Conservation (phyloP, 2,329 filamentous ascomycete species). For the Cryphonectria radicalis region DNA sequence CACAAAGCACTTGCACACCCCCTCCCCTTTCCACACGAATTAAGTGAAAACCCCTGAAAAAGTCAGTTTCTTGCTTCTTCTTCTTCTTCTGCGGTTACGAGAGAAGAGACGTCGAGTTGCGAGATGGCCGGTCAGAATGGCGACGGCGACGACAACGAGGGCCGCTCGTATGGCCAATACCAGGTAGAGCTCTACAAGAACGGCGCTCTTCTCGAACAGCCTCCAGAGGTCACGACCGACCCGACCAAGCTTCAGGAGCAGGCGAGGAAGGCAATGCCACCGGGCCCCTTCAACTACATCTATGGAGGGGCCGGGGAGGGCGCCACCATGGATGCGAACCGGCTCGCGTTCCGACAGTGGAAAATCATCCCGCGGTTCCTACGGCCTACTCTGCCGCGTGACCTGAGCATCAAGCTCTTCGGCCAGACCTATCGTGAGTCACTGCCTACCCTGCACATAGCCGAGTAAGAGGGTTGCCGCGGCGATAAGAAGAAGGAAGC, state of each 20-base stretch:
- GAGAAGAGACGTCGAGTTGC: background rate
- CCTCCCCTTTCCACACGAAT: background rate
- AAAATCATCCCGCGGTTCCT: conserved; percentile 59
- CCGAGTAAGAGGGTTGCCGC: background rate
- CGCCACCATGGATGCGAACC: conserved; percentile 64
- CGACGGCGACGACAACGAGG: conserved; percentile 17
- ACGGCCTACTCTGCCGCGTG: conserved; percentile 46
- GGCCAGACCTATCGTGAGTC: conserved; percentile 49
- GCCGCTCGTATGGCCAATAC: conserved; percentile 35
- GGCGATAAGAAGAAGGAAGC: background rate
- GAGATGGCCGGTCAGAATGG: conserved; percentile 23
- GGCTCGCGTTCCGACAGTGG: conserved; percentile 58
- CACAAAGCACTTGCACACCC: background rate
- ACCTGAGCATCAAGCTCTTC: conserved; percentile 58
- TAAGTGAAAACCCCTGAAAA: no score
- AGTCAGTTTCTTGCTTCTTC: no score
- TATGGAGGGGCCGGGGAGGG: conserved; percentile 65
- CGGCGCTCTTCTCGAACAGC: conserved; percentile 52
- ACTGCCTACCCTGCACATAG: background rate
- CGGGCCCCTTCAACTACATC: conserved; percentile 62
- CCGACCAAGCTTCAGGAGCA: conserved; percentile 60
- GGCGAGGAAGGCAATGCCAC: conserved; percentile 52
- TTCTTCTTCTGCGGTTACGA: background rate
- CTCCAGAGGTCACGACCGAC: conserved; percentile 61
- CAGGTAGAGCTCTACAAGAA: conserved; percentile 51